phyloP scores from a whole-genome alignment of 2,329 filamentous ascomycete genomes.

The Verticillium klebahnii region DNA sequence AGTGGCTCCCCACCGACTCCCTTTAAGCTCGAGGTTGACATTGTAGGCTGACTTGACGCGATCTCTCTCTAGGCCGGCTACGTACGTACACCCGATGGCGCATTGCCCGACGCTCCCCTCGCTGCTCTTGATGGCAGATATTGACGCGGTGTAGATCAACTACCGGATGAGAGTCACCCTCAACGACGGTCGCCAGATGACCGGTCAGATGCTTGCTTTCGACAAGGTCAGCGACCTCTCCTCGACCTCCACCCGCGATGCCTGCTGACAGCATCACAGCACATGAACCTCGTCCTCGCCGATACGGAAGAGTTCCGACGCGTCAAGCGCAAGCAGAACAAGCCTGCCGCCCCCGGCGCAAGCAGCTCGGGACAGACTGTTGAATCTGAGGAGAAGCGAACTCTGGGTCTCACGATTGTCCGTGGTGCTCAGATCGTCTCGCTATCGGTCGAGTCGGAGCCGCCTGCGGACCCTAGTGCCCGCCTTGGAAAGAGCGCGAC shows the following conservation, averaged over 20 bases:
- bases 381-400: constrained; percentile 94
- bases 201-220: constrained; percentile 96
- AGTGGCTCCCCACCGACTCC: constrained; percentile 42
- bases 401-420: constrained; percentile 90
- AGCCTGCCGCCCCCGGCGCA: constrained; percentile 61
- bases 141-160: constrained; percentile 69
- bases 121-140: background rate
- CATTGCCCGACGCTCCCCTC: background rate
- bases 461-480: constrained; percentile 87
- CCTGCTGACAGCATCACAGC: constrained; percentile 44
- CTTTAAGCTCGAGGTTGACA: constrained; percentile 45
- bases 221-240: constrained; percentile 68
- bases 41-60: constrained; percentile 53
- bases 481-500: constrained; percentile 75
- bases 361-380: constrained; percentile 63
- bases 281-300: constrained; percentile 98
- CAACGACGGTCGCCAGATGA: constrained; percentile 93
- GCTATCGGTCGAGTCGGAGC: constrained; percentile 90
- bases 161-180: constrained; percentile 98
- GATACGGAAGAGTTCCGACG: constrained; percentile 97
- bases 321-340: constrained; percentile 78
- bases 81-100: constrained; percentile 45
- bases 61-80: constrained; percentile 59
- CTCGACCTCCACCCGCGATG: background rate
- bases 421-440: constrained; percentile 94